Percentiles rank a stretch among this genome's conserved stretches.
Conservation (phyloP, 1,284 basidiomycete species). For the Apiotrichum mycotoxinovorans region DNA sequence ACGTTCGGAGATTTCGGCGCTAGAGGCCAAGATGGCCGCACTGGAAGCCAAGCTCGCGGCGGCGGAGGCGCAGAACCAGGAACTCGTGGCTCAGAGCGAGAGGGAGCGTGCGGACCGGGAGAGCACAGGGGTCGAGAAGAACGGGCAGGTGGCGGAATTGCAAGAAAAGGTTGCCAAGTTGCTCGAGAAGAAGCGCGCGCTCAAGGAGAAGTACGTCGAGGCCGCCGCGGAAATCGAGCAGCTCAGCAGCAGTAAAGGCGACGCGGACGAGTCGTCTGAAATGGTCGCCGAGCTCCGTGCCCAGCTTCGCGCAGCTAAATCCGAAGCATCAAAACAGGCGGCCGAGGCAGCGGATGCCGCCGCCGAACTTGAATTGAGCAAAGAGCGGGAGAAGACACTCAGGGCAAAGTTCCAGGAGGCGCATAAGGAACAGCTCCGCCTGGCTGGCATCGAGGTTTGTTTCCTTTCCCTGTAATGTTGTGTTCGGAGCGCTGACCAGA, state of each 20-base stretch:
- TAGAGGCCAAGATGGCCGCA: conserved; percentile 25
- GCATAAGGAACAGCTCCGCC: conserved; percentile 27
- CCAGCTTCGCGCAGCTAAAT: conserved; percentile 29
- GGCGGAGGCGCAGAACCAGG: not conserved
- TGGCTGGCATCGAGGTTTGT: conserved; percentile 34
- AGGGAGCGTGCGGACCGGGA: not conserved
- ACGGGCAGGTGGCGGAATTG: not conserved
- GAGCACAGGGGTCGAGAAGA: not conserved
- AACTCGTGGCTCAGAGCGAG: not conserved
- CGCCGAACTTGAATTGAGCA: conserved; percentile 31
- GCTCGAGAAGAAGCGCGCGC: conserved; percentile 23
- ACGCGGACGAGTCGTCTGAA: conserved; percentile 16
- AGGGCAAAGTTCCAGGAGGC: conserved; percentile 26
- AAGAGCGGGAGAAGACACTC: conserved; percentile 31
- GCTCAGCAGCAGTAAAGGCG: conserved; percentile 6
- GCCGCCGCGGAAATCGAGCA: conserved; percentile 29
- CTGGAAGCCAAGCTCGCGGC: conserved; percentile 19
- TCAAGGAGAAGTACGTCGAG: conserved; percentile 33
- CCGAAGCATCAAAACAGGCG: conserved; percentile 23
- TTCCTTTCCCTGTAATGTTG: too few relatives aligned
- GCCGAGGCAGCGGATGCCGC: conserved; percentile 31
- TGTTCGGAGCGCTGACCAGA: conserved; percentile 2
- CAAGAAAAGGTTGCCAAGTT: conserved; percentile 14
- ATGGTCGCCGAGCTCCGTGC: conserved; percentile 31
- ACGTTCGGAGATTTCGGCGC: conserved; percentile 15